Conservation (phyloP, 192 early-diverging fungal species). For the Gryganskiella cystojenkinii region DNA sequence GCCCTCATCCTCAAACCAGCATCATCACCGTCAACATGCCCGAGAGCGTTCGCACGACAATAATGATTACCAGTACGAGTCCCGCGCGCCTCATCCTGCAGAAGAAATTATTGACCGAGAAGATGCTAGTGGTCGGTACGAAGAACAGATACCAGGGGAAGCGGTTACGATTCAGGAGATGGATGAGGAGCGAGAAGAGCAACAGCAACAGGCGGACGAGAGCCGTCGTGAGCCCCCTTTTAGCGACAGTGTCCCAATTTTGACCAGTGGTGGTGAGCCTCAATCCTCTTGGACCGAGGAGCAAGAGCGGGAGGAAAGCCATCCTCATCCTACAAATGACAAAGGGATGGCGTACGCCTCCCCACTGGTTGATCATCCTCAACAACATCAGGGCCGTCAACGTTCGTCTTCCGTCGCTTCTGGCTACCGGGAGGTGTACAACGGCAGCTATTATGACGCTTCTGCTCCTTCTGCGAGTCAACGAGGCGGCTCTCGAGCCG, state of each 20-base stretch:
- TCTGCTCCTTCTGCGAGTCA: too few relatives aligned
- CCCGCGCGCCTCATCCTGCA: too few relatives aligned
- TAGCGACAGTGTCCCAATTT: neutral
- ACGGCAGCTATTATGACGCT: neutral
- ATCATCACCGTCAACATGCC: too few relatives aligned
- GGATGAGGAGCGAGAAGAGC: conserved; percentile 5
- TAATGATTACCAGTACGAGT: too few relatives aligned
- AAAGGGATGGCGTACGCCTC: neutral
- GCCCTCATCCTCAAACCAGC: too few relatives aligned
- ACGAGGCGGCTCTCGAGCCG: neutral
- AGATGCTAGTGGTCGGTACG: neutral
- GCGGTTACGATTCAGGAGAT: neutral
- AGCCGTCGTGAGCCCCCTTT: conserved; percentile 7
- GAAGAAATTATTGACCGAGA: too few relatives aligned
- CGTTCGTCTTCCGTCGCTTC: conserved; percentile 13
- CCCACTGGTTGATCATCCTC: neutral
- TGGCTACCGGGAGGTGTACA: conserved; percentile 4
- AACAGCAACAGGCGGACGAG: neutral
- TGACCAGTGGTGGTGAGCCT: neutral
- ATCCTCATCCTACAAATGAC: neutral
- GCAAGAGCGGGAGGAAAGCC: neutral
- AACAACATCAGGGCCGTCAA: neutral
- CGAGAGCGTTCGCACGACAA: too few relatives aligned
- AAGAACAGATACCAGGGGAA: neutral
- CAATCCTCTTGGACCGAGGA: neutral